Conservation (phyloP, 1,139 yeast genomes). For the Debaryomyces psychrophilus region DNA sequence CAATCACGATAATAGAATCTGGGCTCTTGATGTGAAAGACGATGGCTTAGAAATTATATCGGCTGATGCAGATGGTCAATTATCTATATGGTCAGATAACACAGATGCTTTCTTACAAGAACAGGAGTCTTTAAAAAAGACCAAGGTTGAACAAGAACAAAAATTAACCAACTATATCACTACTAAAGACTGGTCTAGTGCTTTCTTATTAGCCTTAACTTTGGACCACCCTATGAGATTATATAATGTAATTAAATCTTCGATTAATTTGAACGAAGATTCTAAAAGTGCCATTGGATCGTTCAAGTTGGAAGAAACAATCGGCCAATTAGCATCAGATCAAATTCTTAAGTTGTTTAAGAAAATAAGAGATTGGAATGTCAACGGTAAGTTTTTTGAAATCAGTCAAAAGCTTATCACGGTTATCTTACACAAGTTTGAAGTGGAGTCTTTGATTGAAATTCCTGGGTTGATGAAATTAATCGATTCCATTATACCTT, state of each 20-base stretch:
- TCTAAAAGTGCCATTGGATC: constrained; percentile 60
- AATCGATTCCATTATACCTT: constrained; percentile 78
- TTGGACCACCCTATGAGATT: constrained; percentile 86
- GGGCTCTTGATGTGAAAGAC: constrained; percentile 75
- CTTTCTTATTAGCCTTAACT: constrained; percentile 82
- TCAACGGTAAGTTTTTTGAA: constrained; percentile 78
- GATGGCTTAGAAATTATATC: constrained; percentile 74
- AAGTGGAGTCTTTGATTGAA: constrained; percentile 58
- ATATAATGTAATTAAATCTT: constrained; percentile 66
- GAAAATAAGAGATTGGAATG: constrained; percentile 92
- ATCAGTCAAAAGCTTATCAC: constrained; percentile 77
- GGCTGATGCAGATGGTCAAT: constrained; percentile 95
- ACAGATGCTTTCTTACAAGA: constrained; percentile 66
- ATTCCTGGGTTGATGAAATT: constrained; percentile 68
- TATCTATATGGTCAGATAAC: constrained; percentile 86
- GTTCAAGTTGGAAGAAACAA: constrained; percentile 63
- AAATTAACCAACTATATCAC: constrained; percentile 72
- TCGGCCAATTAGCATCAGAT: constrained; percentile 58
- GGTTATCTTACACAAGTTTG: constrained; percentile 60
- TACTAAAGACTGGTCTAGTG: constrained; percentile 81
- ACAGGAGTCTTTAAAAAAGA: constrained; percentile 55
- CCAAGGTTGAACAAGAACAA: constrained; percentile 84
- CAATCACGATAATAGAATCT: constrained; percentile 90
- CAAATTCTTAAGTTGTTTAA: constrained; percentile 64
- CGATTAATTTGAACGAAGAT: constrained; percentile 50